These are phyloP conservation scores for Hypoxylon trugodes DNA, from an alignment of 495 filamentous ascomycete species.

Conservation along the genomic window DNA sequence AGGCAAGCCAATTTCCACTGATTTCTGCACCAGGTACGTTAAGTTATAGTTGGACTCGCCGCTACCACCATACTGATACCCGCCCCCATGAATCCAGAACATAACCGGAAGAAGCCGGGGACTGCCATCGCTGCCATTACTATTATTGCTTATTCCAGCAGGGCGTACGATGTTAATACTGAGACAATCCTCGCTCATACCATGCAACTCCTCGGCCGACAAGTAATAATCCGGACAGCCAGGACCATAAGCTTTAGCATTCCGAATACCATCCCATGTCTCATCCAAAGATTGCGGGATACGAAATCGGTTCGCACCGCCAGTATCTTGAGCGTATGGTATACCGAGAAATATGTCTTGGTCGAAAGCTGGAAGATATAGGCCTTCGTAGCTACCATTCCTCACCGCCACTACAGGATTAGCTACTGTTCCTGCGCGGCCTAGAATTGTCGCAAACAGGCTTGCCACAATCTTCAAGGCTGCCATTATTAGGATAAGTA, in stretches of 20 bases:
- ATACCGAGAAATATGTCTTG: constrained; percentile 69
- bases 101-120: constrained; percentile 61
- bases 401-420: constrained; percentile 32
- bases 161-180: constrained; percentile 72
- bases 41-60: constrained; percentile 60
- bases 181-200: constrained; percentile 71
- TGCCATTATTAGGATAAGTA: constrained; percentile 8
- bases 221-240: constrained; percentile 62
- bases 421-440: not conserved
- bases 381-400: constrained; percentile 50
- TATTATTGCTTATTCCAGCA: constrained; percentile 37
- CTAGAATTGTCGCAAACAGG: constrained; percentile 9
- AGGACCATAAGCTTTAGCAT: constrained; percentile 53
- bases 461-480: constrained; percentile 3
- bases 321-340: constrained; percentile 70
- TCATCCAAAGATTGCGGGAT: constrained; percentile 62
- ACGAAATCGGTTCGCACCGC: constrained; percentile 65
- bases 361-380: constrained; percentile 43
- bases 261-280: constrained; percentile 53
- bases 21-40: constrained; percentile 53
- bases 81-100: constrained; percentile 75
- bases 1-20: constrained; percentile 56
- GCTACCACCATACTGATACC: constrained; percentile 68
- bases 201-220: constrained; percentile 54
- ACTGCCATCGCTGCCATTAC: not conserved